A percentile compares a stretch with the other conserved stretches of the same genome.
phyloP scores from a whole-genome alignment of 129 eudicot species.

The Ambrosia artemisiifolia region DNA sequence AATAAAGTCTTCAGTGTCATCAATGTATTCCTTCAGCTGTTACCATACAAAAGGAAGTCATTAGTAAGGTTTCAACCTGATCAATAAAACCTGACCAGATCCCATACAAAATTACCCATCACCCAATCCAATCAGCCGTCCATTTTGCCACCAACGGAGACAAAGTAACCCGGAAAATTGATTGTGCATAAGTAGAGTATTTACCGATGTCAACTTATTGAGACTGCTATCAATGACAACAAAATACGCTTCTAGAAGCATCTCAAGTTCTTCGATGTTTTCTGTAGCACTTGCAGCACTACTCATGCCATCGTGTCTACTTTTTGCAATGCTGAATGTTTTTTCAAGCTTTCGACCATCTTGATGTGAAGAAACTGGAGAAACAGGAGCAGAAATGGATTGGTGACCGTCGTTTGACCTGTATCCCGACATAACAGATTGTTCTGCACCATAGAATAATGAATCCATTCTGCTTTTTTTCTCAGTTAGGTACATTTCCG shows the following conservation, averaged over 20 bases:
- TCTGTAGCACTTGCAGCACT: slow-evolving; percentile 71
- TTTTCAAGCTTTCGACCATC: slow-evolving; percentile 71
- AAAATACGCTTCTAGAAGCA: slow-evolving; percentile 96
- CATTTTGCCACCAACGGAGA: neutral
- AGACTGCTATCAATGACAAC: slow-evolving; percentile 89
- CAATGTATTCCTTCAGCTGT: slow-evolving; percentile 98
- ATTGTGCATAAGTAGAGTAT: neutral
- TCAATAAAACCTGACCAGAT: neutral
- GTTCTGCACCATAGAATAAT: slow-evolving; percentile 53
- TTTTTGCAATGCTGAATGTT: slow-evolving; percentile 69
- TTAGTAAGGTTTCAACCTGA: slow-evolving; percentile 12
- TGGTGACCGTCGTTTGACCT: slow-evolving; percentile 58
- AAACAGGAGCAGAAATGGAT: slow-evolving; percentile 84
- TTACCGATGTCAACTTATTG: slow-evolving; percentile 89
- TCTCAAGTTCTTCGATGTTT: slow-evolving; percentile 81
- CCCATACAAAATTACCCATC: neutral
- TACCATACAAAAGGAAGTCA: slow-evolving; percentile 15
- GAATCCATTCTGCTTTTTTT: slow-evolving; percentile 75
- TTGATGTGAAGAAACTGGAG: slow-evolving; percentile 87
- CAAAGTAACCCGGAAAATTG: neutral
- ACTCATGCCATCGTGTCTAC: slow-evolving; percentile 76
- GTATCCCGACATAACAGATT: slow-evolving; percentile 55
- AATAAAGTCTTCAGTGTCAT: slow-evolving; percentile 94
- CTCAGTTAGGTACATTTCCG: slow-evolving; percentile 98
- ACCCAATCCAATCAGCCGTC: neutral